phyloP scores from a whole-genome alignment of 345 rosid genomes.

The Euphorbia lathyris region DNA sequence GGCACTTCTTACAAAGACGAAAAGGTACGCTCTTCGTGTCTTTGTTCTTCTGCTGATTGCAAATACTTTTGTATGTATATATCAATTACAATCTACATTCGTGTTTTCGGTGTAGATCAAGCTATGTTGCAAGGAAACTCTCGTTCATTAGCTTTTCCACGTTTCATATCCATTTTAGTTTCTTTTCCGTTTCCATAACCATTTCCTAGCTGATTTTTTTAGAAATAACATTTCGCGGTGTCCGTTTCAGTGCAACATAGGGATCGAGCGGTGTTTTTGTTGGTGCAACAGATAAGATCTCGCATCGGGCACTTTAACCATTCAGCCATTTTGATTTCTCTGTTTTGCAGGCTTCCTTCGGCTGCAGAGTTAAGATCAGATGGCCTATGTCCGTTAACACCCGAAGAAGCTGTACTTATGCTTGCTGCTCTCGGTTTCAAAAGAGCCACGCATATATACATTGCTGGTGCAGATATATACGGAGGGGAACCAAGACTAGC shows the following conservation, averaged over 20 bases:
- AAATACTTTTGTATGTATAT: too few relatives aligned
- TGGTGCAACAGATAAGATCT: neutral
- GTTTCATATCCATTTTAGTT: too few relatives aligned
- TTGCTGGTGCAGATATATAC: constrained; percentile 88
- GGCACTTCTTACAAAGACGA: constrained; percentile 51
- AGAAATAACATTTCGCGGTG: too few relatives aligned
- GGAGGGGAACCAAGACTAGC: constrained; percentile 66
- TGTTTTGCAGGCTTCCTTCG: constrained; percentile 61
- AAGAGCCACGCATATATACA: constrained; percentile 66
- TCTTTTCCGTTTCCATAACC: too few relatives aligned
- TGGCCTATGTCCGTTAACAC: constrained; percentile 89
- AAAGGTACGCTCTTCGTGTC: constrained; percentile 39
- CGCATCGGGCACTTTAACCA: too few relatives aligned
- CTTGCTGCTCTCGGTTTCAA: constrained; percentile 92
- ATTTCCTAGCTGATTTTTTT: too few relatives aligned
- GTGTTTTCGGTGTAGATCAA: neutral
- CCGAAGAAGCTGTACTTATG: constrained; percentile 93
- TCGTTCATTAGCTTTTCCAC: too few relatives aligned
- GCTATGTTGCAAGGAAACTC: too few relatives aligned
- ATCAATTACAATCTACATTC: neutral
- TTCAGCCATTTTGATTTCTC: too few relatives aligned
- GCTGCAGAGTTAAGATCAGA: constrained; percentile 66
- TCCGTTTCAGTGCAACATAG: too few relatives aligned
- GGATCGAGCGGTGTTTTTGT: constrained; percentile 1
- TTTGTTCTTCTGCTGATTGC: neutral